Base-by-base conservation (phyloP, 495 filamentous ascomycete genomes). In the Penicillium desertorum region DNA sequence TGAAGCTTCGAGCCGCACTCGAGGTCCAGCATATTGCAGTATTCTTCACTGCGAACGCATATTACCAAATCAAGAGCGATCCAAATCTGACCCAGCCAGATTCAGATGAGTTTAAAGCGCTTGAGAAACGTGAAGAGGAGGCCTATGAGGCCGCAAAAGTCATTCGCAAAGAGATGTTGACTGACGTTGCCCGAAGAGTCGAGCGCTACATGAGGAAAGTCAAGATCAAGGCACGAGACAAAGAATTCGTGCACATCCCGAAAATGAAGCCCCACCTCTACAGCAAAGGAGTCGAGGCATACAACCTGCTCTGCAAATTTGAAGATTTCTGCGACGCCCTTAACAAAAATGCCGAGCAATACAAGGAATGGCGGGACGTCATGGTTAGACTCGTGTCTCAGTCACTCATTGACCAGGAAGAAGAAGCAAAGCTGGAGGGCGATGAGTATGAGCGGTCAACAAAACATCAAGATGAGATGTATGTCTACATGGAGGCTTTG, bases 401-500 rank as follows among this genome's bases (percentile, higher is more conserved):
- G 44, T 83, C 89, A 0, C 78, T 98, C 7, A 87, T 98, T 22
- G 94, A 97, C 61, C 83, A 92, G 62, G 91, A 95, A 48, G 81
- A 80, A 14, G 74, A 79, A 8, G 66, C 67, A 34, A 89, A 94
- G 73, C 80, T 86, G 1, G 89, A 91, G 39, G 93, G 94, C 34
- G 84, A 96, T 22, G 93, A 97, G 68, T 95, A 94, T 59, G 89
- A 91, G 58, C 82, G 87, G 16, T 94, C 92, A 3, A 93, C 89
- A 0, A 90, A 89, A 67, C 79, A 87, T 42, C 92, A 97, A 69
- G 91, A 95, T 56, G 79, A 89, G 59, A 85, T 96, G 36, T 89
- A 91, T 72, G 88, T 88, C 17, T 96, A 92, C 66, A 86, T 92
- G 58, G 81, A 91, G 57, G 87, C 83, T 16, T 74, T 96, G 30